Conservation (phyloP, 2,329 filamentous ascomycete species). For the Apiospora rasikravindrae region DNA sequence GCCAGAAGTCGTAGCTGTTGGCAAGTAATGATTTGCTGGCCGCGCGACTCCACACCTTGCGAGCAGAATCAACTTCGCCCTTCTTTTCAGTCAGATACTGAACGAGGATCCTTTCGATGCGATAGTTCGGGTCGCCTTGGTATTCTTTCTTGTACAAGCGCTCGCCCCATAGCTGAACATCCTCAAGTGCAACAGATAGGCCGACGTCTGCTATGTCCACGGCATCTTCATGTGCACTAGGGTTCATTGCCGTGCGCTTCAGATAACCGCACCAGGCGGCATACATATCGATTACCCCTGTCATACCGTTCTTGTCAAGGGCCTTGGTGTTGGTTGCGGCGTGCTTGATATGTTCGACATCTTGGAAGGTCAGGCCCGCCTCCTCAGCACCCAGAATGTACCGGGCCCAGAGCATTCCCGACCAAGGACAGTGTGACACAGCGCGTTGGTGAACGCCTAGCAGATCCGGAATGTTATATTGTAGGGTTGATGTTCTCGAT, state of each 20-base stretch:
- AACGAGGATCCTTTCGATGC: conserved; percentile 89
- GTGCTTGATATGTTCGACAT: conserved; percentile 90
- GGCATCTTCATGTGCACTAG: conserved; percentile 78
- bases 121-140: conserved; percentile 85
- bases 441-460: conserved; percentile 80
- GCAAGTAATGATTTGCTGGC: conserved; percentile 67
- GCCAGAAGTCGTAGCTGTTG: conserved; percentile 91
- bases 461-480: conserved; percentile 49
- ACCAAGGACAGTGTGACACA: conserved; percentile 91
- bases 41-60: conserved; percentile 77
- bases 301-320: conserved; percentile 83
- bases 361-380: conserved; percentile 74
- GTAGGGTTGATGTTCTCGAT: conserved; percentile 40
- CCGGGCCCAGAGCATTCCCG: conserved; percentile 87
- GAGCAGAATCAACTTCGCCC: conserved; percentile 75
- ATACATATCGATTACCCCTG: conserved; percentile 88
- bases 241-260: conserved; percentile 80
- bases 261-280: conserved; percentile 94
- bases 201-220: conserved; percentile 90
- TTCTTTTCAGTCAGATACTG: conserved; percentile 89
- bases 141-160: conserved; percentile 75
- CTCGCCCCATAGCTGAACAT: conserved; percentile 80
- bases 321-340: conserved; percentile 85
- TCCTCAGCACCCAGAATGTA: conserved; percentile 86
- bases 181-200: conserved; percentile 83